phyloP scores from a whole-genome alignment of 2,329 filamentous ascomycete genomes.

The Venturia aucupariae region DNA sequence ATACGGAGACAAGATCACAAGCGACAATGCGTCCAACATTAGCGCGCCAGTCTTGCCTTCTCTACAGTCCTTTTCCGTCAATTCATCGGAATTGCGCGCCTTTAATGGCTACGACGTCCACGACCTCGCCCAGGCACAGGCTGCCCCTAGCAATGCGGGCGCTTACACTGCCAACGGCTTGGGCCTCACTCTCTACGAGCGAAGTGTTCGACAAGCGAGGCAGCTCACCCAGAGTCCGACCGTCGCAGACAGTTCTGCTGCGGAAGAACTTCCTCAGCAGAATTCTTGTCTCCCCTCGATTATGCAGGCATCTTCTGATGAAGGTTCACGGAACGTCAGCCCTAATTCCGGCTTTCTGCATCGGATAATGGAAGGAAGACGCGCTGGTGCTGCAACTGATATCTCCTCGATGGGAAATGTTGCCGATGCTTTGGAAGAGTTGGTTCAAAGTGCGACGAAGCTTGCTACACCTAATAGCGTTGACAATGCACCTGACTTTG shows the following conservation, averaged over 20 bases:
- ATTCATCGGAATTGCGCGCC: not conserved
- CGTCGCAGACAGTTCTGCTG: not conserved
- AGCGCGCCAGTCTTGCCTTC: constrained; percentile 28
- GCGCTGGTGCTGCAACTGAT: not conserved
- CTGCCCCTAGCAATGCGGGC: not conserved
- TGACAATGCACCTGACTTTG: constrained; percentile 30
- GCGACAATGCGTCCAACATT: constrained; percentile 23
- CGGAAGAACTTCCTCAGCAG: not conserved
- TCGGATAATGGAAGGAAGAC: constrained; percentile 7
- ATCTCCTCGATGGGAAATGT: not conserved
- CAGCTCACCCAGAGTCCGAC: constrained; percentile 10
- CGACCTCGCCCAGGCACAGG: not conserved
- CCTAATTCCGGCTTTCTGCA: constrained; percentile 12
- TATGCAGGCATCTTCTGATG: not conserved
- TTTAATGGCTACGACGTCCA: constrained; percentile 5
- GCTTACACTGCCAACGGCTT: not conserved
- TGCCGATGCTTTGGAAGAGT: constrained; percentile 27
- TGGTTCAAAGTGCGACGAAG: constrained; percentile 37
- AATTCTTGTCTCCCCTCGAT: constrained; percentile 16
- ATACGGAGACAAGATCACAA: not conserved
- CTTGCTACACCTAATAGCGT: constrained; percentile 37
- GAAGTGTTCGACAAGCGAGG: constrained; percentile 1
- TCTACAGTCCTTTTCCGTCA: constrained; percentile 24
- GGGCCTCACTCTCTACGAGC: not conserved
- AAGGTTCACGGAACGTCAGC: constrained; percentile 2